Base-by-base conservation (phyloP, 2,329 filamentous ascomycete species). In the Aureobasidium sp. region DNA sequence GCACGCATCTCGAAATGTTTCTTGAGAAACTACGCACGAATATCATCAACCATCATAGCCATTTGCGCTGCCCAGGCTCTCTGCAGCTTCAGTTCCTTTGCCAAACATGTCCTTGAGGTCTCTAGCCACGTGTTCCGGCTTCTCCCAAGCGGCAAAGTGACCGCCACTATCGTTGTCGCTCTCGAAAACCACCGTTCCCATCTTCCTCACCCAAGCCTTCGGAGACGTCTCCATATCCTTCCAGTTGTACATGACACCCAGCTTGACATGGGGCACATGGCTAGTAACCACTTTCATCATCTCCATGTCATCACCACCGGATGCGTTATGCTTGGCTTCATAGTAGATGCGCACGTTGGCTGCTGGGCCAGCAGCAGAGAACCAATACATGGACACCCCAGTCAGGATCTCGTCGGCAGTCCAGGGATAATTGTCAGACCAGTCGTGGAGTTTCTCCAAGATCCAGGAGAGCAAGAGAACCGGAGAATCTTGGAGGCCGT, bases 361-460 rank as follows among this genome's bases (percentile, higher is more conserved):
- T 1, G 84, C 85, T 0, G 89, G 85, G 0, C 89, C 88, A 1
- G 87, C 85, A 0, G 76, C 81, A 10, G 83, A 86, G 73, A 91
- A 91, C 69, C 81, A 84, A 71, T 92, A 92, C 44, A 92, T 81
- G 53, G 79, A 83, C 1, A 91, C 74, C 89, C 88, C 93, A 0
- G 85, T 89, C 34, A 90, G 74, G 9, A 92, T 80, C 73, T 92
- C 88, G 59, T 91, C 87, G 63, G 90, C 85, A 0, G 83, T 87
- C 88, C 88, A 92, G 0, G 81, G 75, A 68, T 91, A 91, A 0
- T 68, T 68, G 67, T 92, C 88, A 0, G 84, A 84, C 89, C 89
- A 93, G 66, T 89, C 85, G 66, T 87, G 83, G 42, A 93, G 75
- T 70, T 93, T 93, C 73, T 93, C 90, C 66, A 89, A 88, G 36